phyloP scores from a whole-genome alignment of 2,329 filamentous ascomycete species.

The Talaromyces sp. region DNA sequence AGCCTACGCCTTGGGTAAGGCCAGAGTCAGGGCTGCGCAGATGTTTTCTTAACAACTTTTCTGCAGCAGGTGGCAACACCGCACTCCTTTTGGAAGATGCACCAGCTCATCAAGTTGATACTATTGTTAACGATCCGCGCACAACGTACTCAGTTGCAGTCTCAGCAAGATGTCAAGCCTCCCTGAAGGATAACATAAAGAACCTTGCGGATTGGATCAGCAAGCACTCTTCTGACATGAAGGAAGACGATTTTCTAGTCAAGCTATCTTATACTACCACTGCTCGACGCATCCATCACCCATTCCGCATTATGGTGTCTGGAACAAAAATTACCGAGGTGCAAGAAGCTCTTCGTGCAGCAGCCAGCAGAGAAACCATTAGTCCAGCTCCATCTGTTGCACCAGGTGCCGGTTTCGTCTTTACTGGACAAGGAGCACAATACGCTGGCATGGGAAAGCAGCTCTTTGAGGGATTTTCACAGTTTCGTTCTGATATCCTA shows the following conservation, averaged over 20 bases:
- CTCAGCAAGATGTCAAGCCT: conserved; percentile 49
- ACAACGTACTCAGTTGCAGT: conserved; percentile 55
- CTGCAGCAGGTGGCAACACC: conserved; percentile 67
- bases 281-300: conserved; percentile 48
- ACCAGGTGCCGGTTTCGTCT: conserved; percentile 31
- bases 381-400: conserved; percentile 25
- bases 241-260: conserved; percentile 40
- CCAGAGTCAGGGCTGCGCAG: conserved; percentile 30
- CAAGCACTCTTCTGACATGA: conserved; percentile 34
- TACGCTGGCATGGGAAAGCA: conserved; percentile 35
- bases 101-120: conserved; percentile 34
- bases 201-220: conserved; percentile 50
- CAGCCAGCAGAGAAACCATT: conserved; percentile 21
- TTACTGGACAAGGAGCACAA: conserved; percentile 38
- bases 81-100: conserved; percentile 61
- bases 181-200: conserved; percentile 51
- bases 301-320: conserved; percentile 30
- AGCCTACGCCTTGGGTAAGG: conserved; percentile 35
- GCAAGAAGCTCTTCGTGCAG: conserved; percentile 24
- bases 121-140: conserved; percentile 46
- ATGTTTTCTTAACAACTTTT: conserved; percentile 60
- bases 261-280: conserved; percentile 64
- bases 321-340: conserved; percentile 28
- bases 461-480: conserved; percentile 28
- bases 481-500: conserved; percentile 29